Evolutionary conservation across 1,284 basidiomycete species (phyloP), one percentile per base, ranked within the genome.

Genomic region (Lentinus polychrous): DNA sequence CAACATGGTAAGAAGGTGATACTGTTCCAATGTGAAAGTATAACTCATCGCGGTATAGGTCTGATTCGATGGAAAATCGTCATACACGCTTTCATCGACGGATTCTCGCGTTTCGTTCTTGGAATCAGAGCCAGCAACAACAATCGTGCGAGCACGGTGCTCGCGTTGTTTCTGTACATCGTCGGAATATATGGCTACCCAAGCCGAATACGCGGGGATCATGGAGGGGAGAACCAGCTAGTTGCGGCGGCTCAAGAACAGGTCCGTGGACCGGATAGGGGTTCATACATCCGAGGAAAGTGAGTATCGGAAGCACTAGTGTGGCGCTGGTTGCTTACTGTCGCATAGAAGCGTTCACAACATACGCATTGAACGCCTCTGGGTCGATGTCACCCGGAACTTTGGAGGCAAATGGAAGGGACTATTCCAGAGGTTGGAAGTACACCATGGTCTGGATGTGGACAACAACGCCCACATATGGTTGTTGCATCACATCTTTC

Each of bases 41-140:
- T 37, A 37, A 37, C 18, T 37, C n/a, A 15, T 11, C 8, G 6
- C 3, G 3, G 45, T 10, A 23, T 31, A 56, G 58, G 55, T 11
- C 49, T 60, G 7, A 60, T 61, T 10, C 51, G 58, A 5, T 71
- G 55, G 57, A 66, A 65, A 43, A 60, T 70, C 18, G 63, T 72
- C 17, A 64, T 66, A 1, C 70, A 73, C 54, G 61, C 52, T 8
- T 66, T 71, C 48, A 60, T 71, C 12, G 69, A 73, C 57, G 67
- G 70, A 1, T 57, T 60, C 32, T 63, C 65, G 0, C 50, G 60
- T 0, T 52, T 61, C 15, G 53, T 71, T 10, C 55, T 56, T 5
- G 69, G 61, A 0, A 55, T 71, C n/a, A 52, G 54, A 1, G 56
- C 43, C 12, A 46, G 50, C 48, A 46, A 52, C 51, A 59, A 59